Evolutionary conservation across 192 early-diverging fungal species (phyloP).

Genomic region (Paraglomus brasilianum): DNA sequence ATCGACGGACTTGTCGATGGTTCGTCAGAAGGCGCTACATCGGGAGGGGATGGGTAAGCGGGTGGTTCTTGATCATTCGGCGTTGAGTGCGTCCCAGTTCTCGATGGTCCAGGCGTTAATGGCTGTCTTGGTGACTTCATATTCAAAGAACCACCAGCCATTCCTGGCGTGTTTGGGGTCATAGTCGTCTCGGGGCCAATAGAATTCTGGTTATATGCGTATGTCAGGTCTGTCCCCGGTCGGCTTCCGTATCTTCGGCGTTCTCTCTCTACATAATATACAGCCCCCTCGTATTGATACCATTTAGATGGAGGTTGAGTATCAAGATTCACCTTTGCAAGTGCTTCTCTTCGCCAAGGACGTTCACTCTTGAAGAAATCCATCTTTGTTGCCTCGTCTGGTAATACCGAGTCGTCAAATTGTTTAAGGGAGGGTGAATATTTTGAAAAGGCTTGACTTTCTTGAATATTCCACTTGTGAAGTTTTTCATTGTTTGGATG

Average conservation of each 20-base stretch:
- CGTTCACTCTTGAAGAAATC: not conserved
- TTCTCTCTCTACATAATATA: not conserved
- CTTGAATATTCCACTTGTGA: no score
- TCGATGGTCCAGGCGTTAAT: not conserved
- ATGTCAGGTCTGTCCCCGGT: not conserved
- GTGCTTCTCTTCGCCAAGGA: not conserved
- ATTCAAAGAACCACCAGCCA: not conserved
- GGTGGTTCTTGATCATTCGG: not conserved
- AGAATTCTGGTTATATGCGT: no score
- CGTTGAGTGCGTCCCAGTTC: not conserved
- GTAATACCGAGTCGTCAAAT: not conserved
- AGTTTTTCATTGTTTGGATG: no score
- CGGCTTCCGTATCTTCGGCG: not conserved
- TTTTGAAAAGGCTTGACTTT: no score
- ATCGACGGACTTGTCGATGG: not conserved
- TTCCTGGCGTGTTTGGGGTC: constrained; percentile 23
- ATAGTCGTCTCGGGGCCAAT: not conserved
- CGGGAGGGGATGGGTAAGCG: constrained; percentile 19
- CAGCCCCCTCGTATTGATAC: constrained; percentile 2
- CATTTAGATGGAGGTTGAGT: not conserved
- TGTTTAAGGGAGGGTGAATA: no score
- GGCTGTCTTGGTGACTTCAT: constrained; percentile 3
- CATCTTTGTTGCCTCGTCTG: not conserved
- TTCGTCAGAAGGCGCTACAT: not conserved
- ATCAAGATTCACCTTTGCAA: no score